phyloP scores from a whole-genome alignment of 441 rosid genomes.

The Populus hybrid region DNA sequence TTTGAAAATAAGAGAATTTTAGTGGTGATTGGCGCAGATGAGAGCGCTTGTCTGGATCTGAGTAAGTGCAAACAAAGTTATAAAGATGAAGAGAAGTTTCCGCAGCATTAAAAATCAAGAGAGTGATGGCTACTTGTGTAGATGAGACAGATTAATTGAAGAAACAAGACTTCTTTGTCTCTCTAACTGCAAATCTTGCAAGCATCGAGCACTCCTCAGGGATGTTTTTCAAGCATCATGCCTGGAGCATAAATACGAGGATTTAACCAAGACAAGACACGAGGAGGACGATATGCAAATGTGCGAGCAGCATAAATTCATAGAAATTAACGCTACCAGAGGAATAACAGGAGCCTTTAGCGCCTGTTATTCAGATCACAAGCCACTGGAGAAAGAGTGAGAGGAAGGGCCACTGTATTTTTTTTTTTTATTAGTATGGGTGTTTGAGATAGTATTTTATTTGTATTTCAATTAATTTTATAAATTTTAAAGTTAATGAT shows the following conservation, averaged over 20 bases:
- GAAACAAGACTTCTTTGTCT: constrained; percentile 54
- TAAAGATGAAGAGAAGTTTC: neutral
- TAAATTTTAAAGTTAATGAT: no score
- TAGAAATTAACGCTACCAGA: constrained; percentile 48
- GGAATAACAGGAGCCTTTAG: constrained; percentile 63
- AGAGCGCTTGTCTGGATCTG: neutral
- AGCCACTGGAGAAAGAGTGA: neutral
- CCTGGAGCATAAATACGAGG: constrained; percentile 61
- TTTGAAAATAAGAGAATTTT: neutral
- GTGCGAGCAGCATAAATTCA: constrained; percentile 38
- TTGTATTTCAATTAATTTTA: no score
- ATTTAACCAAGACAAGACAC: constrained; percentile 56
- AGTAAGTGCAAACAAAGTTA: neutral
- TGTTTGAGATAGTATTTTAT: no score
- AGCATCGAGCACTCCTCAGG: constrained; percentile 36
- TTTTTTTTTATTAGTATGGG: no score
- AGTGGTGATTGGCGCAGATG: neutral
- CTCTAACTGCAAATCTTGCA: constrained; percentile 22
- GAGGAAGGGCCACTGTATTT: neutral
- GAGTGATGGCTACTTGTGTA: no score
- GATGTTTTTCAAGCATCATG: constrained; percentile 73
- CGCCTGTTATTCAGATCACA: constrained; percentile 21
- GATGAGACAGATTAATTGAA: constrained; percentile 31
- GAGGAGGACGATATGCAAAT: constrained; percentile 61
- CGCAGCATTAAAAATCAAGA: neutral